A percentile compares a stretch with the other conserved stretches of the same genome.
phyloP scores from a whole-genome alignment of 768 basidiomycete genomes.

The Coprinellus micaceus region DNA sequence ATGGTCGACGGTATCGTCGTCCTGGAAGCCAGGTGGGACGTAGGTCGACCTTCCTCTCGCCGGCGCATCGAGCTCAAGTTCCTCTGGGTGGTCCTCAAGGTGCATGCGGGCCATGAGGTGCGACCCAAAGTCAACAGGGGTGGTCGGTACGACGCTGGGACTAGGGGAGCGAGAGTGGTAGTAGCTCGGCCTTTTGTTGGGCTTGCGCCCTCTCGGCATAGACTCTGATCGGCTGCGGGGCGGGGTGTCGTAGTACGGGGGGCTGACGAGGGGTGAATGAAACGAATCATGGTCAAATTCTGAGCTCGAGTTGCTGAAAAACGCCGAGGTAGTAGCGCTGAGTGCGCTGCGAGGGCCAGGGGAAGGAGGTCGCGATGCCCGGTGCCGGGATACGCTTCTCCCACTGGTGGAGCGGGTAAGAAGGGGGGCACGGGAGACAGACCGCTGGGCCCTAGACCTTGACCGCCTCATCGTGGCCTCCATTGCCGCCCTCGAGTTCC shows the following conservation, averaged over 20 bases:
- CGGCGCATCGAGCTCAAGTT: conserved; percentile 21
- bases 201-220: conserved; percentile 32
- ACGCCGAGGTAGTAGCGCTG: conserved; percentile 6
- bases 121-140: conserved; percentile 35
- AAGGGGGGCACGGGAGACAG: conserved; percentile 48
- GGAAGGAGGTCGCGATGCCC: conserved; percentile 25
- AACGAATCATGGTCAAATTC: not conserved
- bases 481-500: conserved; percentile 22
- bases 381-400: conserved; percentile 38
- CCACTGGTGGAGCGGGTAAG: conserved; percentile 37
- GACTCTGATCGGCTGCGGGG: conserved; percentile 20
- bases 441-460: conserved; percentile 41
- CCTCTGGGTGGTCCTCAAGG: conserved; percentile 25
- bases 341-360: conserved; percentile 14
- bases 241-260: not conserved
- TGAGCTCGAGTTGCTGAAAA: conserved; percentile 5
- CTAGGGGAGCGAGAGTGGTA: conserved; percentile 44
- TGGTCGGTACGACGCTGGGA: conserved; percentile 43
- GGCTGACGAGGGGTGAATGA: conserved; percentile 1
- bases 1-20: conserved; percentile 14
- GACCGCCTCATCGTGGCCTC: conserved; percentile 39
- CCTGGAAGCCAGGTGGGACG: conserved; percentile 7
- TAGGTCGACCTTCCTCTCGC: conserved; percentile 7
- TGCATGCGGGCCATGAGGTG: conserved; percentile 15
- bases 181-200: conserved; percentile 17